Percentiles rank a stretch among this genome's conserved stretches.
These are phyloP conservation scores for Eutrema japonicum DNA, from an alignment of 345 rosid genomes.

Conservation along the genomic window DNA sequence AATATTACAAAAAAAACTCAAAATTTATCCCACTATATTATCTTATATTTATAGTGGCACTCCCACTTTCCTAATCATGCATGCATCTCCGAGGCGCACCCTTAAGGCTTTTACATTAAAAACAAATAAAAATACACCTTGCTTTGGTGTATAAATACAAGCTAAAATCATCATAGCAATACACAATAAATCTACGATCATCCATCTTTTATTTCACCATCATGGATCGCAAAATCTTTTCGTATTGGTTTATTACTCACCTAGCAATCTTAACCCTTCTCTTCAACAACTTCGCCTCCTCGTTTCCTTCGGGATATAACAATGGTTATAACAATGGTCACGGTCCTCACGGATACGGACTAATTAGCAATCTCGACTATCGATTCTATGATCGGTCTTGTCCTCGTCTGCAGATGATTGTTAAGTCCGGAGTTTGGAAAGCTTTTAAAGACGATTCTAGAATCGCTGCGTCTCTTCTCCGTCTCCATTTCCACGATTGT, in stretches of 20 bases:
- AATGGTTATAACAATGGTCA: constrained; percentile 37
- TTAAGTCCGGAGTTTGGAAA: constrained; percentile 60
- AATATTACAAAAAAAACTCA: constrained; percentile 16
- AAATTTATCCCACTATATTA: constrained; percentile 24
- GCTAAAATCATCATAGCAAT: constrained; percentile 23
- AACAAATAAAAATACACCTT: not conserved
- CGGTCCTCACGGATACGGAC: constrained; percentile 20
- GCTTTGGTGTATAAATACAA: constrained; percentile 38
- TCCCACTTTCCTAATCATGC: constrained; percentile 41
- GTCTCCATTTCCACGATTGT: constrained; percentile 87
- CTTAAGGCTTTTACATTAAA: constrained; percentile 7
- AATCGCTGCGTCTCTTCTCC: constrained; percentile 88
- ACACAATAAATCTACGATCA: constrained; percentile 30
- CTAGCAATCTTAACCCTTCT: constrained; percentile 36
- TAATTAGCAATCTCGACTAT: constrained; percentile 46
- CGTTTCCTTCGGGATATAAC: constrained; percentile 39
- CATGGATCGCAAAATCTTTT: constrained; percentile 32
- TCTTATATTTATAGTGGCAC: constrained; percentile 36
- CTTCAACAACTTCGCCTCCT: constrained; percentile 22
- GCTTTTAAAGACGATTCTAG: constrained; percentile 68
- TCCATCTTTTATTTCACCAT: constrained; percentile 19
- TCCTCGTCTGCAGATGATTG: constrained; percentile 69
- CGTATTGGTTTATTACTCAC: constrained; percentile 4
- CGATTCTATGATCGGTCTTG: constrained; percentile 64
- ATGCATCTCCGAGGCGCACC: constrained; percentile 44